phyloP scores from a whole-genome alignment of 2,329 filamentous ascomycete species.

The Clathrospora elynae region DNA sequence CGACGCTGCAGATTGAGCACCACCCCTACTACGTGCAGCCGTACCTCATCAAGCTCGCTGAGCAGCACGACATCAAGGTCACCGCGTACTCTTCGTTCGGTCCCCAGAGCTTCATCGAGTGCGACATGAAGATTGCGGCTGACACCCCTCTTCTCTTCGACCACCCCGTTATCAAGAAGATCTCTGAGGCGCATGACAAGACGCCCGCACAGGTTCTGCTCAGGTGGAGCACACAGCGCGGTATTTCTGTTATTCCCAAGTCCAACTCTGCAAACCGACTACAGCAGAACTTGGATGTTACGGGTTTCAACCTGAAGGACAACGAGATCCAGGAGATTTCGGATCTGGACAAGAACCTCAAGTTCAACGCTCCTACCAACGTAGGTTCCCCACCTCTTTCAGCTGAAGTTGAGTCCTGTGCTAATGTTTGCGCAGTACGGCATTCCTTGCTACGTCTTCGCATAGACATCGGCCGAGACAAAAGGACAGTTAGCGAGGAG shows the following conservation, averaged over 20 bases:
- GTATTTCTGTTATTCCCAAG: constrained; percentile 48
- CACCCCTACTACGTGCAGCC: constrained; percentile 47
- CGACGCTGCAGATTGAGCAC: constrained; percentile 46
- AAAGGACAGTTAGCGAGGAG: too few species aligned
- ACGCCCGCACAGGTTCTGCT: constrained; percentile 81
- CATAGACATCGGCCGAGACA: too few species aligned
- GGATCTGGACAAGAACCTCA: constrained; percentile 37
- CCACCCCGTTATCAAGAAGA: constrained; percentile 68
- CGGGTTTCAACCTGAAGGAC: constrained; percentile 36
- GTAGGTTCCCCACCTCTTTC: constrained; percentile 24
- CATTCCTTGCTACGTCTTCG: constrained; percentile 45
- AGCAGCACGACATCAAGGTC: constrained; percentile 41
- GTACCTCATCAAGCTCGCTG: constrained; percentile 43
- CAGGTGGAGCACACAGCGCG: constrained; percentile 81
- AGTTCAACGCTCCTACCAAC: constrained; percentile 45
- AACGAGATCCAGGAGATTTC: constrained; percentile 42
- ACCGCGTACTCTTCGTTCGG: constrained; percentile 48
- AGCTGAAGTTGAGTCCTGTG: neutral
- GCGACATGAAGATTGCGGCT: constrained; percentile 42
- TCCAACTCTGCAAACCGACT: constrained; percentile 40
- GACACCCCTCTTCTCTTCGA: constrained; percentile 42
- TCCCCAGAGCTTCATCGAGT: constrained; percentile 54
- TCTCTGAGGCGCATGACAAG: constrained; percentile 65
- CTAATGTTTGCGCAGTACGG: constrained; percentile 39
- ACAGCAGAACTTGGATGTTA: constrained; percentile 42